These are phyloP conservation scores for Marchantia polymorpha DNA, from an alignment of 225 moss, liverwort and hornwort genomes.

Conservation along the genomic window DNA sequence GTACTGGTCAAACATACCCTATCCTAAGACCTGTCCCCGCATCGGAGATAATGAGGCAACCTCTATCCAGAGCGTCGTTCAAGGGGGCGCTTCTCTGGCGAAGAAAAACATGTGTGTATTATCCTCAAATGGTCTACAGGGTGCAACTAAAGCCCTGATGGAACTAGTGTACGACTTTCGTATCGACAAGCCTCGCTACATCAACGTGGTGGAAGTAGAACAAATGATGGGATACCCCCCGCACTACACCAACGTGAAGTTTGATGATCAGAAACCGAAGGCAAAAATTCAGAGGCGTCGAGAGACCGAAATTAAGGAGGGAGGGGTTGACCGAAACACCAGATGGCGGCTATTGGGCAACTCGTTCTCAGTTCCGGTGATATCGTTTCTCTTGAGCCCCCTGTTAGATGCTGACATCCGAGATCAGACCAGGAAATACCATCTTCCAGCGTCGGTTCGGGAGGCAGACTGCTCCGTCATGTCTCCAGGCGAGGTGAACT, in stretches of 20 bases:
- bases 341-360: constrained; percentile 25
- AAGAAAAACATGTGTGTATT: constrained; percentile 69
- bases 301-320: not conserved
- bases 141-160: constrained; percentile 49
- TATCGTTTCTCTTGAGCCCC: constrained; percentile 57
- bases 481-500: constrained; percentile 52
- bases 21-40: constrained; percentile 44
- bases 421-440: constrained; percentile 30
- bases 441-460: constrained; percentile 29
- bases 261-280: not conserved
- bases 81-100: constrained; percentile 54
- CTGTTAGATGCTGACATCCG: constrained; percentile 41
- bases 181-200: not conserved
- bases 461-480: constrained; percentile 63
- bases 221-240: constrained; percentile 59
- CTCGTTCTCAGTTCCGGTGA: constrained; percentile 43
- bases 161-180: constrained; percentile 66
- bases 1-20: constrained; percentile 68
- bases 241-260: constrained; percentile 42
- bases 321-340: not conserved
- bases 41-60: constrained; percentile 56
- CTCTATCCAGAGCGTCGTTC: constrained; percentile 54
- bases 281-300: not conserved
- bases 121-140: constrained; percentile 44
- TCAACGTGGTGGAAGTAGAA: constrained; percentile 56